Evolutionary conservation across 2,329 filamentous ascomycete species (phyloP).

Genomic region (Sporothrix curviconia): DNA sequence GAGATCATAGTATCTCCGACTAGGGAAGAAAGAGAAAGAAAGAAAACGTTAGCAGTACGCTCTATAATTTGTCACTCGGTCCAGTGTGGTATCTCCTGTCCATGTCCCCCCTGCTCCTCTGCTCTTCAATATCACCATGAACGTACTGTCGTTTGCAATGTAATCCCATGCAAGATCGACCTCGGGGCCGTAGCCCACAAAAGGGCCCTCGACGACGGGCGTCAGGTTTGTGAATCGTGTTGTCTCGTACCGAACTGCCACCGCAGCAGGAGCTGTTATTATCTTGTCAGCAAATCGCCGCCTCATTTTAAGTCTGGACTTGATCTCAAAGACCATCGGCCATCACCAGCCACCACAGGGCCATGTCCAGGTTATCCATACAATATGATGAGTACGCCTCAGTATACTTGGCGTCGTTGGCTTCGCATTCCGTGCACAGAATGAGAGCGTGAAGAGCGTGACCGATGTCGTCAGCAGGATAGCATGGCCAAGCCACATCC

Average conservation of each 20-base stretch:
- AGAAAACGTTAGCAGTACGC: no score
- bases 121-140: background rate
- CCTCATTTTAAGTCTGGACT: no score
- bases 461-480: constrained; percentile 34
- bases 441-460: constrained; percentile 35
- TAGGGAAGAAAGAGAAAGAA: no score
- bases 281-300: no score
- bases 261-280: constrained; percentile 39
- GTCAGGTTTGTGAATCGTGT: constrained; percentile 41
- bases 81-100: background rate
- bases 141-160: constrained; percentile 39
- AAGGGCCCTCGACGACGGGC: constrained; percentile 41
- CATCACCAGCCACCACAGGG: no score
- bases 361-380: constrained; percentile 2
- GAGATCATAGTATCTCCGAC: constrained; percentile 58
- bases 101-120: background rate
- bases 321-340: no score
- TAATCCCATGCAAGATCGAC: constrained; percentile 53
- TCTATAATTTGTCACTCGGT: background rate
- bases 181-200: constrained; percentile 48
- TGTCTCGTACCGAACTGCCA: constrained; percentile 43
- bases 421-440: constrained; percentile 32
- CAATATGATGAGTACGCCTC: constrained; percentile 38
- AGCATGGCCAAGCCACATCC: constrained; percentile 36
- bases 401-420: constrained; percentile 29